phyloP scores from a whole-genome alignment of 2,329 filamentous ascomycete species.

The Sclerotinia subarctica region DNA sequence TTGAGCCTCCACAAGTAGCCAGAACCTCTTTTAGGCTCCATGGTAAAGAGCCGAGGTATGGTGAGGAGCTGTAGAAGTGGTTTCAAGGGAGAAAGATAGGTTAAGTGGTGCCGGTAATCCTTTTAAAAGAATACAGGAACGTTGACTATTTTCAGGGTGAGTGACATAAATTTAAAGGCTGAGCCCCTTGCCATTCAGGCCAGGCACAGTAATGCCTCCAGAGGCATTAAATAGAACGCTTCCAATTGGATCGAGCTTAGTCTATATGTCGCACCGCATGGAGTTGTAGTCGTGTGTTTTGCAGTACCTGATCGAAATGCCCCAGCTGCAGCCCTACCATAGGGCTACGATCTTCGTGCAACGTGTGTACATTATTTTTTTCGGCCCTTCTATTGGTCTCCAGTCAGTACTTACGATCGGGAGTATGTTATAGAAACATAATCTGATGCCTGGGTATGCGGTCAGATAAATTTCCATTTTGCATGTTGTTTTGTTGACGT shows the following conservation, averaged over 20 bases:
- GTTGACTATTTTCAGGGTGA: not conserved
- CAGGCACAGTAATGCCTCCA: not conserved
- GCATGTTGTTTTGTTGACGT: not conserved
- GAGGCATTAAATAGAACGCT: not conserved
- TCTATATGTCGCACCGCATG: not conserved
- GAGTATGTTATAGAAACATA: not conserved
- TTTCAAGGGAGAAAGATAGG: not conserved
- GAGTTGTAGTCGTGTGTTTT: not conserved
- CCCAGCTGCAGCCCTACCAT: conserved; percentile 17
- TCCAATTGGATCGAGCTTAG: not conserved
- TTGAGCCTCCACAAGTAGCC: conserved; percentile 11
- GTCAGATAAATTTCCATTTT: not conserved
- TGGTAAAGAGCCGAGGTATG: conserved; percentile 1
- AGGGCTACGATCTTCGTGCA: not conserved
- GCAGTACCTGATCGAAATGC: not conserved
- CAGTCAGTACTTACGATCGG: not conserved
- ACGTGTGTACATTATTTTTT: not conserved
- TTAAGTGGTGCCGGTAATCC: not conserved
- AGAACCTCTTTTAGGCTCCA: conserved; percentile 11
- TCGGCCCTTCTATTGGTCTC: not conserved
- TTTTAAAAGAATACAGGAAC: not conserved
- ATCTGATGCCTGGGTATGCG: conserved; percentile 1
- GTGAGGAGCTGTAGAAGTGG: not conserved
- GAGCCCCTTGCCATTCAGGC: not conserved
- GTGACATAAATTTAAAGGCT: conserved; percentile 3